Evolutionary conservation across 805 yeast genomes (phyloP).

Genomic region (Saturnispora dispora): DNA sequence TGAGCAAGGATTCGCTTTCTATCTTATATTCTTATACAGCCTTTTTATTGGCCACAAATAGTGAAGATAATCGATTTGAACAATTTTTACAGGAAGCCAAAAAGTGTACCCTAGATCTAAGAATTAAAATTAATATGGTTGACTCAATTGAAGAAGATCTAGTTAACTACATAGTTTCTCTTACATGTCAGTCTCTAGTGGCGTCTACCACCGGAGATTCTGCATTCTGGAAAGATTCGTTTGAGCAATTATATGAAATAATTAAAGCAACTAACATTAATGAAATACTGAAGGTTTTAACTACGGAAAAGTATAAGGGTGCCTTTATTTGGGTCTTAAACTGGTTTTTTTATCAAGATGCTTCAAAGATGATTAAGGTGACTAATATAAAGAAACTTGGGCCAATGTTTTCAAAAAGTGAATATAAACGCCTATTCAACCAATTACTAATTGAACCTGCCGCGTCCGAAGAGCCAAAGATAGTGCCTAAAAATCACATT

Average conservation of each 20-base stretch:
- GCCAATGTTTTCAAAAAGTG: constrained; percentile 17
- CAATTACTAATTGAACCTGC: constrained; percentile 1
- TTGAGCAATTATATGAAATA: constrained; percentile 13
- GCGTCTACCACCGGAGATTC: constrained; percentile 16
- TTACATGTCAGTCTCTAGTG: constrained; percentile 15
- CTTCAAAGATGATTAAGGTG: constrained; percentile 16
- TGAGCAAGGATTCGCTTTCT: constrained; percentile 8
- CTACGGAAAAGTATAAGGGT: constrained; percentile 5
- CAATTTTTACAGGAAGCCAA: constrained; percentile 10
- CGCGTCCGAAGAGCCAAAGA: neutral
- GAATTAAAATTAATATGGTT: neutral
- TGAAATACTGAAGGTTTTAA: constrained; percentile 8
- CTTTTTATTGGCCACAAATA: constrained; percentile 9
- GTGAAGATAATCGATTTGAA: constrained; percentile 4
- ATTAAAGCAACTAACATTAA: constrained; percentile 13
- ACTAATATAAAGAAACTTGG: constrained; percentile 16
- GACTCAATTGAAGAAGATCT: constrained; percentile 8
- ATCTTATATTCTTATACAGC: constrained; percentile 14
- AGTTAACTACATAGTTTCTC: constrained; percentile 12
- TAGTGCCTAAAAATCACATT: neutral
- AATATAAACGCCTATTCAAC: constrained; percentile 13
- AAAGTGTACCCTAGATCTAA: neutral
- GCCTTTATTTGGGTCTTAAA: constrained; percentile 15
- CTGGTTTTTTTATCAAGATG: constrained; percentile 20
- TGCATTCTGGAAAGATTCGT: constrained; percentile 16